phyloP scores from a whole-genome alignment of 2,329 filamentous ascomycete species.

The Penicillium sp. region DNA sequence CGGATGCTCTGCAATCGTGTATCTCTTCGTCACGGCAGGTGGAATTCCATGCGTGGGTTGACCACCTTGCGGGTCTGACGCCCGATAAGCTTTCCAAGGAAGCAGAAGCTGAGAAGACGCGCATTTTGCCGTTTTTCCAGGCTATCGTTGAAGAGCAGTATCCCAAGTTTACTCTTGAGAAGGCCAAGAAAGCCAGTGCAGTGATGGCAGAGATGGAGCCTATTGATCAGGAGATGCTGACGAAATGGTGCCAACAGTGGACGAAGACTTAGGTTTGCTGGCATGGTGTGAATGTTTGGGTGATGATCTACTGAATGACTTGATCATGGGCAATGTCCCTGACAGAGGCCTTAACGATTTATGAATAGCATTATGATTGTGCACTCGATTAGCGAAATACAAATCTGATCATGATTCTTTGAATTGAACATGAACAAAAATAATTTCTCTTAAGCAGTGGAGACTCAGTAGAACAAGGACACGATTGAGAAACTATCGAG shows the following conservation, averaged over 20 bases:
- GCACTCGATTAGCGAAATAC: slow-evolving; percentile 1
- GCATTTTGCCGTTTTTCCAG: slow-evolving; percentile 20
- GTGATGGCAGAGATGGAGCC: slow-evolving; percentile 19
- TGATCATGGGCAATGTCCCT: not conserved
- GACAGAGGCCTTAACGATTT: not conserved
- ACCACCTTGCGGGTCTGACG: slow-evolving; percentile 12
- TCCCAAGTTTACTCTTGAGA: slow-evolving; percentile 8
- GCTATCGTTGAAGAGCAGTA: slow-evolving; percentile 9
- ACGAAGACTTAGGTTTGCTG: slow-evolving; percentile 3
- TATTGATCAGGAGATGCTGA: slow-evolving; percentile 12
- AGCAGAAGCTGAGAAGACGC: slow-evolving; percentile 19
- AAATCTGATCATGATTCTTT: not conserved
- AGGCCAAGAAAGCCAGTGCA: slow-evolving; percentile 15
- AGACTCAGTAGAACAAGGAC: not conserved
- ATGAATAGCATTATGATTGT: slow-evolving; percentile 4
- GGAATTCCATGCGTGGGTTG: slow-evolving; percentile 16
- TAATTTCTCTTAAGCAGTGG: not conserved
- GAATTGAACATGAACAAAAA: not conserved
- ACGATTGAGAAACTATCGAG: too few species aligned
- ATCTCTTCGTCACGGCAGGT: slow-evolving; percentile 19
- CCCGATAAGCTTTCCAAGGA: slow-evolving; percentile 21
- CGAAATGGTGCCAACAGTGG: slow-evolving; percentile 19
- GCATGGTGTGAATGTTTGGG: not conserved
- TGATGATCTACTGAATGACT: not conserved
- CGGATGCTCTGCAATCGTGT: slow-evolving; percentile 13